Base-by-base conservation (phyloP, 306 rosid species). In the Boehmeria nivea region DNA sequence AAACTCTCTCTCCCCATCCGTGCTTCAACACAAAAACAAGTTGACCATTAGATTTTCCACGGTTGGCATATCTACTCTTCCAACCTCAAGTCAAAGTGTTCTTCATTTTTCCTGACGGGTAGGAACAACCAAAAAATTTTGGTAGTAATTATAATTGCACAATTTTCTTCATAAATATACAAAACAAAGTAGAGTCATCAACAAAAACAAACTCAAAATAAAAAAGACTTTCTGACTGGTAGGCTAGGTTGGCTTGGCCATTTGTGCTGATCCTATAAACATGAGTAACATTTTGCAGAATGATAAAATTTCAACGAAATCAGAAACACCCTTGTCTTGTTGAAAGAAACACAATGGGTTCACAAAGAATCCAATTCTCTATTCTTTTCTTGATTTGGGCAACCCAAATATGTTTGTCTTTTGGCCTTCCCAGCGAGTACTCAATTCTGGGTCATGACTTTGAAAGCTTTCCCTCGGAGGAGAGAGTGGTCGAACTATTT, bases 401-500 rank as follows among this genome's bases (percentile, higher is more conserved):
- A 47, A 78, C 74, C 45, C 27, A 52, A 4, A 13, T 61, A 43
- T 69, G 74, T 67, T 54, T 73, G 13, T 63, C 78, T 65, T 45
- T 34, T 27, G 27, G 75, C 51, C 56, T 83, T 24, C 72, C 80
- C 2, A 73, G 70, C 49, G 80, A 78, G 60, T 69, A 76, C 52
- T 78, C 93, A 8, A 79, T 83, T 21, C 10, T 79, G 42, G 61
- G 62, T 21, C 40, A 51, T 52, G 68, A 51, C 17, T 2, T 45
- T 36, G 68, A 67, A 34, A 52, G 57, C 53, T 68, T 59, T 38
- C 93, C 83, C 43, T 62, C 83, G 1, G 87, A 79, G 67, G 82
- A 73, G 59, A 38, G 55, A 67, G 74, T 72, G 14, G 61, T 76
- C 45, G 87, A 87, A 66, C 48, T 87, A n/a, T 83, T 87, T 63